phyloP scores from a whole-genome alignment of 2,329 filamentous ascomycete species.

The Colletotrichum cereale region DNA sequence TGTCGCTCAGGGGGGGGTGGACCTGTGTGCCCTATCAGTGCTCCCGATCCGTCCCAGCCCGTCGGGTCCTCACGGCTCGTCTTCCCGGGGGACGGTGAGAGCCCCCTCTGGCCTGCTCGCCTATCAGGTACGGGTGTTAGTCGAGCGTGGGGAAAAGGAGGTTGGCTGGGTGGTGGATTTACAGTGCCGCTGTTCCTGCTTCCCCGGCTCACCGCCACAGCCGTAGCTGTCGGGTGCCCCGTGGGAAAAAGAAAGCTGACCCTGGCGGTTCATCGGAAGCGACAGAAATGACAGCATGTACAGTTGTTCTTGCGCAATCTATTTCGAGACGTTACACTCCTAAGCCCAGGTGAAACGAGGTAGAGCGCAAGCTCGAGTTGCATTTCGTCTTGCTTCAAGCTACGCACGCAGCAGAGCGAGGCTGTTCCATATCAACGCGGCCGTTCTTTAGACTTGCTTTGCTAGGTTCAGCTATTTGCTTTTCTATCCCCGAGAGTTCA shows the following conservation, averaged over 20 bases:
- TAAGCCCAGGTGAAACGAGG: not conserved
- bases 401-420: not conserved
- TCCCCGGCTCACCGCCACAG: constrained; percentile 14
- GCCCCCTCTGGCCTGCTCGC: constrained; percentile 1
- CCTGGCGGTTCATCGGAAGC: not conserved
- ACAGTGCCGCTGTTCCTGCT: not conserved
- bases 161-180: not conserved
- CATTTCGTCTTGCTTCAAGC: not conserved
- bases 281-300: not conserved
- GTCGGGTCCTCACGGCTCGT: constrained; percentile 26
- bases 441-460: not conserved
- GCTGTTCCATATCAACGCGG: not conserved
- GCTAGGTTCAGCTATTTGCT: not conserved
- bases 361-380: not conserved
- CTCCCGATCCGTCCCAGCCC: constrained; percentile 22
- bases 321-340: not conserved
- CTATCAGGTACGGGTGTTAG: constrained; percentile 1
- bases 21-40: not conserved
- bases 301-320: too few species aligned
- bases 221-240: not conserved
- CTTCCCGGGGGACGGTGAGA: constrained; percentile 9
- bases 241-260: constrained; percentile 13
- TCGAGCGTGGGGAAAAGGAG: constrained; percentile 13
- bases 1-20: not conserved
- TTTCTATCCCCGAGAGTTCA: too few species aligned